Evolutionary conservation across 192 early-diverging fungal species (phyloP).

Genomic region (Gryganskiella cystojenkinii): DNA sequence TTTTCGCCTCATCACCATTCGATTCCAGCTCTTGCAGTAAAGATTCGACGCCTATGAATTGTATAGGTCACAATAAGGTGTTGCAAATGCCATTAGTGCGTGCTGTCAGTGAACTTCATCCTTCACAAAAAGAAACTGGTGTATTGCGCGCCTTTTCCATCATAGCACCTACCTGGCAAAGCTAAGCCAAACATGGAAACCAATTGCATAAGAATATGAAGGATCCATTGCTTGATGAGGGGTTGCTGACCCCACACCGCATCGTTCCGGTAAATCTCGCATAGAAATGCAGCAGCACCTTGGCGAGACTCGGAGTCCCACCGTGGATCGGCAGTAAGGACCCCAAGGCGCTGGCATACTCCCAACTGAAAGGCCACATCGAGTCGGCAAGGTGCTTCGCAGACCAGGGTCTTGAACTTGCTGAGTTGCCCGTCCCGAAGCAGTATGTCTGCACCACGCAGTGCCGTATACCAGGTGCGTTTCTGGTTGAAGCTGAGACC

Average conservation of each 20-base stretch:
- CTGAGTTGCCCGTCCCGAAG: not conserved
- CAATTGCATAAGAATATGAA: not conserved
- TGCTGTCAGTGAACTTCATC: too few relatives aligned
- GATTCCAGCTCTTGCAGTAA: too few relatives aligned
- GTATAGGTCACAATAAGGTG: too few relatives aligned
- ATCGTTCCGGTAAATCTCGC: conserved; percentile 6
- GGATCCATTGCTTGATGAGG: conserved; percentile 1
- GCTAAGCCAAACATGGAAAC: too few relatives aligned
- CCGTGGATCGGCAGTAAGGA: not conserved
- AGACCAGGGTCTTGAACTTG: not conserved
- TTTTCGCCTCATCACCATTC: too few relatives aligned
- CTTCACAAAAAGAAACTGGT: too few relatives aligned
- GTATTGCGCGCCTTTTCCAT: too few relatives aligned
- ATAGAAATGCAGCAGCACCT: not conserved
- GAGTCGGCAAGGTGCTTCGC: not conserved
- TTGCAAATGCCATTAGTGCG: too few relatives aligned
- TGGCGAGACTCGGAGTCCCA: not conserved
- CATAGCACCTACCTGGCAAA: not conserved
- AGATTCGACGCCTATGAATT: too few relatives aligned
- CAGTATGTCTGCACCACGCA: not conserved
- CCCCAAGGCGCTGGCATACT: not conserved
- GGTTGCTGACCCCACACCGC: not conserved
- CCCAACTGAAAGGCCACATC: not conserved
- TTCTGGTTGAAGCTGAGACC: not conserved
- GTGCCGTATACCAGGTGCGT: not conserved